phyloP scores from a whole-genome alignment of 768 basidiomycete genomes.

The Mycena sanguinolenta region DNA sequence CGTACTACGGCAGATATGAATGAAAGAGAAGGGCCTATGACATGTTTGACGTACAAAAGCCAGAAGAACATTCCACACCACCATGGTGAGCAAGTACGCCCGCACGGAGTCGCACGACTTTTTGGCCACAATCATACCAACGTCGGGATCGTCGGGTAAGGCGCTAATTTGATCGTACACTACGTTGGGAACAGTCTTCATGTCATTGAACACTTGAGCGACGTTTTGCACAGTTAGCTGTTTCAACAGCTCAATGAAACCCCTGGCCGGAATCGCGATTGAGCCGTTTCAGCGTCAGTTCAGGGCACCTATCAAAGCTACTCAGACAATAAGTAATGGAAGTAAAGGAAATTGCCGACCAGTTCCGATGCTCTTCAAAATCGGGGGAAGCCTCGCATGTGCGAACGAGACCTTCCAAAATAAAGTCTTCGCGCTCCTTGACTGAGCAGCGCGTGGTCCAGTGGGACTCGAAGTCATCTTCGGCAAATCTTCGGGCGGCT shows the following conservation, averaged over 20 bases:
- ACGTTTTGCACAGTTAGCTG: conserved; percentile 28
- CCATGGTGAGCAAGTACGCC: conserved; percentile 31
- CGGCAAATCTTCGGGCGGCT: conserved; percentile 25
- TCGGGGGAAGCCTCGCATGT: conserved; percentile 36
- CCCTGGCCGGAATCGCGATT: conserved; percentile 32
- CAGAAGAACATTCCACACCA: conserved; percentile 36
- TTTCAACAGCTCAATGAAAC: conserved; percentile 31
- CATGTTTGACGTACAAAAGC: conserved; percentile 30
- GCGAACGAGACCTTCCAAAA: conserved; percentile 35
- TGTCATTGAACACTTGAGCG: conserved; percentile 28
- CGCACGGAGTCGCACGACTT: conserved; percentile 13
- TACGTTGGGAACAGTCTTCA: conserved; percentile 23
- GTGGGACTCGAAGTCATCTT: conserved; percentile 34
- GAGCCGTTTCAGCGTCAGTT: conserved; percentile 33
- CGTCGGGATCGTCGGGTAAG: conserved; percentile 5
- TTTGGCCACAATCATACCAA: conserved; percentile 16
- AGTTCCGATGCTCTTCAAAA: conserved; percentile 31
- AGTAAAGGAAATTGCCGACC: background rate
- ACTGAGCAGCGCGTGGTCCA: conserved; percentile 32
- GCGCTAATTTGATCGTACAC: conserved; percentile 31
- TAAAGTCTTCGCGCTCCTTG: conserved; percentile 35
- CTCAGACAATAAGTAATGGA: background rate
- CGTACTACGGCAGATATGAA: conserved; percentile 28
- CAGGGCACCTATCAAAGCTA: conserved; percentile 26
- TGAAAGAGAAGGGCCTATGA: background rate